A percentile compares a stretch with the other conserved stretches of the same genome.
Conservation (phyloP, 306 rosid genomes). For the Sicyos edulis region DNA sequence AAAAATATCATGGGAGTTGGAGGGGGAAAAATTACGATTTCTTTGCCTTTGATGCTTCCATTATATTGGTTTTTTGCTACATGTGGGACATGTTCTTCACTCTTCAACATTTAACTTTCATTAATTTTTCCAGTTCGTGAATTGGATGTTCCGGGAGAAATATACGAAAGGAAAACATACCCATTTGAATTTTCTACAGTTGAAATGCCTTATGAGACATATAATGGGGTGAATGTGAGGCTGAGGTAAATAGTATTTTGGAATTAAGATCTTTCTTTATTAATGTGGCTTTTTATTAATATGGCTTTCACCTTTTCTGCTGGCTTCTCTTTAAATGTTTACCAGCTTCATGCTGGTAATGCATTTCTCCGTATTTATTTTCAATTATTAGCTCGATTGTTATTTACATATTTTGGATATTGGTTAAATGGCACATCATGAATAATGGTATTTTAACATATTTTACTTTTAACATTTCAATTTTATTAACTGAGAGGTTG, state of each 20-base stretch:
- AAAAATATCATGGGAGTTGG: neutral
- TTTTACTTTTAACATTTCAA: neutral
- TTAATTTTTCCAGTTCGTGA: conserved; percentile 68
- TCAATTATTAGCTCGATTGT: neutral
- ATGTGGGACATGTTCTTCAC: neutral
- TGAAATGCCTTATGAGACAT: conserved; percentile 97
- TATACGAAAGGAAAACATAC: conserved; percentile 85
- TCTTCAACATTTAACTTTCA: conserved; percentile 6
- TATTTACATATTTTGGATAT: neutral
- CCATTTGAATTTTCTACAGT: conserved; percentile 95
- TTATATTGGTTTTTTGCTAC: neutral
- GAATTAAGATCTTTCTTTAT: conserved; percentile 21
- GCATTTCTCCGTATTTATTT: neutral
- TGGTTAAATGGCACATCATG: neutral
- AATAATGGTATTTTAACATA: neutral
- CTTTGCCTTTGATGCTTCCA: neutral
- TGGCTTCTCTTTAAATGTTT: neutral
- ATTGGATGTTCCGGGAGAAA: conserved; percentile 95
- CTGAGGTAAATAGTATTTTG: conserved; percentile 52
- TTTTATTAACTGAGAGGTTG: neutral
- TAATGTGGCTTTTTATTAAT: neutral
- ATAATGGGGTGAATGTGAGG: conserved; percentile 94
- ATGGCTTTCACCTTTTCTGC: neutral
- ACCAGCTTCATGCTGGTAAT: neutral
- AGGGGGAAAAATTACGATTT: neutral